Evolutionary conservation across 768 basidiomycete species (phyloP), one percentile per base, ranked within the genome.

Genomic region (Rhodotorula taiwanensis): DNA sequence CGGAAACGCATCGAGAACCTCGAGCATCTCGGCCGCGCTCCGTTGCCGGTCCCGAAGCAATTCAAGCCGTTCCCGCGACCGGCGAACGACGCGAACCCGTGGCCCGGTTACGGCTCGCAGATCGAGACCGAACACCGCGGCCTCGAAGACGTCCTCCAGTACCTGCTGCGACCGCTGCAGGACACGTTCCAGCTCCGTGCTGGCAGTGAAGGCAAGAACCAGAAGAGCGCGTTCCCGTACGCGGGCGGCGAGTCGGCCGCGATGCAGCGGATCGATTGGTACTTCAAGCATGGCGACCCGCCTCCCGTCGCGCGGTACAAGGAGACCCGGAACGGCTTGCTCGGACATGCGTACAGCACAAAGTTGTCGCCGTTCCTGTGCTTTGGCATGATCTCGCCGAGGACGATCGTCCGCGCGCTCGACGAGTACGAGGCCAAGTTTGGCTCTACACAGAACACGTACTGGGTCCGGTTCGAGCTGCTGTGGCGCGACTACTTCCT

Each of bases 401-500:
- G 71, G 2, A 41, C 59, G 53, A 55, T 75, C 41, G 52, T 65
- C 39, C 13, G 56, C 13, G 55, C 53, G 14, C 51, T 73, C 28
- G 52, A 52, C 43, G 60, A 52, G n/a, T 62, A 71, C 55, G 71
- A 73, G 33, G 55, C 61, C 20, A 64, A 72, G 34, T 71, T 60
- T 58, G 72, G 75, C 28, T 74, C 74, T 52, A 73, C 74, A 31
- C 72, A 76, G 49, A 77, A 76, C 61, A 76, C 76, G 11, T 77
- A 78, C 58, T 78, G 77, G 71, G 62, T 66, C 25, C 65, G 68
- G 30, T 75, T 75, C 45, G 74, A 80, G 67, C 68, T 80, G 4
- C 74, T 79, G 20, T 79, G 78, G 78, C 62, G 79, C 8, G 78
- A 80, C 58, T 79, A 76, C 70, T 79, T 79, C 72, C 72, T 74